Evolutionary conservation across 345 rosid genomes (phyloP).

Genomic region (Nasturtium officinale): DNA sequence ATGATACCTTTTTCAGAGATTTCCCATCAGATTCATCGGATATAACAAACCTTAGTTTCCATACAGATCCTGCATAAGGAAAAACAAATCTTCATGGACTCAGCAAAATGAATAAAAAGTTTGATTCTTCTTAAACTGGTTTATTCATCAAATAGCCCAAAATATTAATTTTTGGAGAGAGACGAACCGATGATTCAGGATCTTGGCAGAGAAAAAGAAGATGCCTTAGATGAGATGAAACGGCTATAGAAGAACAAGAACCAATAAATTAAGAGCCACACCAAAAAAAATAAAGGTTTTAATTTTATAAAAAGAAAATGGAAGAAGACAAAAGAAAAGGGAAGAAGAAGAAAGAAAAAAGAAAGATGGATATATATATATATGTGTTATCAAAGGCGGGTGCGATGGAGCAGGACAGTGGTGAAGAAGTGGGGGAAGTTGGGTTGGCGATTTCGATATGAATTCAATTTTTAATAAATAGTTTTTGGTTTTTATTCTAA

Average conservation of each 20-base stretch:
- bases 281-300: background rate
- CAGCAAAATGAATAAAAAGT: background rate
- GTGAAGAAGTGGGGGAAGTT: slow-evolving; percentile 38
- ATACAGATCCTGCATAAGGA: slow-evolving; percentile 39
- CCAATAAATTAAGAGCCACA: slow-evolving; percentile 34
- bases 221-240: slow-evolving; percentile 26
- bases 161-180: no score
- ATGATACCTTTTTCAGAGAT: slow-evolving; percentile 26
- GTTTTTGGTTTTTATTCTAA: background rate
- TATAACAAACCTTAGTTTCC: slow-evolving; percentile 12
- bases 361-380: slow-evolving; percentile 17
- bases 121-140: background rate
- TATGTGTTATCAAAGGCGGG: slow-evolving; percentile 29
- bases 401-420: slow-evolving; percentile 42
- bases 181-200: slow-evolving; percentile 43
- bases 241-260: slow-evolving; percentile 27
- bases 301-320: background rate
- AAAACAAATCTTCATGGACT: no score
- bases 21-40: background rate
- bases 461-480: background rate
- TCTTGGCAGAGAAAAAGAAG: slow-evolving; percentile 33
- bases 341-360: slow-evolving; percentile 20
- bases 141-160: background rate
- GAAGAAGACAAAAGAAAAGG: slow-evolving; percentile 35
- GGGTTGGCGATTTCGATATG: slow-evolving; percentile 21